phyloP scores from a whole-genome alignment of 2,329 filamentous ascomycete species.

The Diplodia intermedia region DNA sequence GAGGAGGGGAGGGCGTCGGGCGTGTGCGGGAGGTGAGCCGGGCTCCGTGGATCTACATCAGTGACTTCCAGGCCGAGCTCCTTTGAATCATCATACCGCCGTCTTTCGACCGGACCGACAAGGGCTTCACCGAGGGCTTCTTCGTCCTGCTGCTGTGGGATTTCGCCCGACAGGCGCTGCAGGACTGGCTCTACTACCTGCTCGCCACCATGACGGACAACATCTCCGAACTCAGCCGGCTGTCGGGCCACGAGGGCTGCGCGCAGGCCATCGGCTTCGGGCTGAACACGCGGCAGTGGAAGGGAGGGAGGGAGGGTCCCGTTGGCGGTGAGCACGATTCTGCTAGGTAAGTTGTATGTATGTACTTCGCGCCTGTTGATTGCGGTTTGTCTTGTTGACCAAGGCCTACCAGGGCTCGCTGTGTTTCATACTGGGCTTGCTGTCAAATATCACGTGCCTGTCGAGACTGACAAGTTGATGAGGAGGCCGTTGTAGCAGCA shows the following conservation, averaged over 20 bases:
- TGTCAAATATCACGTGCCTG: slow-evolving; percentile 41
- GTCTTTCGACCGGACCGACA: slow-evolving; percentile 49
- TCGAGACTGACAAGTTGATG: slow-evolving; percentile 33
- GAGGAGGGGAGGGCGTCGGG: no score
- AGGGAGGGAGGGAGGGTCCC: slow-evolving; percentile 54
- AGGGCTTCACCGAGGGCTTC: slow-evolving; percentile 56
- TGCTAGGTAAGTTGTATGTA: slow-evolving; percentile 38
- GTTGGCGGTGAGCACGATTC: slow-evolving; percentile 49
- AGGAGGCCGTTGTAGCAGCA: not conserved
- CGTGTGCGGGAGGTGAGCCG: no score
- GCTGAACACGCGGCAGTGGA: slow-evolving; percentile 53
- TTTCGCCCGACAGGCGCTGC: slow-evolving; percentile 60
- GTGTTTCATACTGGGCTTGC: slow-evolving; percentile 44
- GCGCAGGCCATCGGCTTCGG: slow-evolving; percentile 54
- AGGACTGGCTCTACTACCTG: slow-evolving; percentile 65
- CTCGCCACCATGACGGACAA: slow-evolving; percentile 63
- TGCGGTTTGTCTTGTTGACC: not conserved
- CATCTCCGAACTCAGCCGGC: slow-evolving; percentile 58
- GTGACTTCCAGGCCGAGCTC: no score
- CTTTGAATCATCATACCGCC: no score
- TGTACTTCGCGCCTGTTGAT: not conserved
- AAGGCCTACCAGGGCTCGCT: slow-evolving; percentile 33
- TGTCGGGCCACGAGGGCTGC: slow-evolving; percentile 56
- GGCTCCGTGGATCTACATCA: no score
- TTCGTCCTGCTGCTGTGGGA: slow-evolving; percentile 59